Percentiles rank a stretch among this genome's conserved stretches.
Conservation (phyloP, 2,329 filamentous ascomycete species). For the Aspergillus fumigatiaffinis region DNA sequence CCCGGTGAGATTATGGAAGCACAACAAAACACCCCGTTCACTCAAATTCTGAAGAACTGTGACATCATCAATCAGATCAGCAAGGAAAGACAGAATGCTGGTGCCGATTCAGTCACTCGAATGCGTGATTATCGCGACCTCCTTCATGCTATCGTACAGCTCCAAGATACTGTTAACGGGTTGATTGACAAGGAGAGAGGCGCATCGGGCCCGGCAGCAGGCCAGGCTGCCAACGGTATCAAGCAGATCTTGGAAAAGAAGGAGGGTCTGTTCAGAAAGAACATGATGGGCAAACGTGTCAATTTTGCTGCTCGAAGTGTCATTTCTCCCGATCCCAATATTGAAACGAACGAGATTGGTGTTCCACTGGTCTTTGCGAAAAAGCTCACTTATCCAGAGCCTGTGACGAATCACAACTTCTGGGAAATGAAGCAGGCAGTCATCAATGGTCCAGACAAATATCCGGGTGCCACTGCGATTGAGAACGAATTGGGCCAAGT, state of each 20-base stretch:
- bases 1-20: constrained; percentile 80
- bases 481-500: constrained; percentile 95
- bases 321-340: constrained; percentile 96
- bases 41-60: constrained; percentile 72
- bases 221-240: constrained; percentile 83
- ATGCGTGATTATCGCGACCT: constrained; percentile 68
- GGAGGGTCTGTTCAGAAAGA: constrained; percentile 95
- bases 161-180: constrained; percentile 90
- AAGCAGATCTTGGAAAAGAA: constrained; percentile 99
- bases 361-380: constrained; percentile 96
- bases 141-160: constrained; percentile 73
- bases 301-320: constrained; percentile 97
- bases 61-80: constrained; percentile 71
- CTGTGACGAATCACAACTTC: constrained; percentile 96
- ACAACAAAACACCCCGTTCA: constrained; percentile 84
- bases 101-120: constrained; percentile 43
- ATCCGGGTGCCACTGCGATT: constrained; percentile 90
- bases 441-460: constrained; percentile 88
- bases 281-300: constrained; percentile 99
- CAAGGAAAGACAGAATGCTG: constrained; percentile 58
- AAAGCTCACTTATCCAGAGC: constrained; percentile 94
- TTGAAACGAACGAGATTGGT: constrained; percentile 98
- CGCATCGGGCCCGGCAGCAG: constrained; percentile 72
- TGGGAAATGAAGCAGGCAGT: constrained; percentile 93
- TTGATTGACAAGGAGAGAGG: constrained; percentile 87